phyloP scores from a whole-genome alignment of 2,329 filamentous ascomycete genomes.

The Sarocladiaceae sp. region DNA sequence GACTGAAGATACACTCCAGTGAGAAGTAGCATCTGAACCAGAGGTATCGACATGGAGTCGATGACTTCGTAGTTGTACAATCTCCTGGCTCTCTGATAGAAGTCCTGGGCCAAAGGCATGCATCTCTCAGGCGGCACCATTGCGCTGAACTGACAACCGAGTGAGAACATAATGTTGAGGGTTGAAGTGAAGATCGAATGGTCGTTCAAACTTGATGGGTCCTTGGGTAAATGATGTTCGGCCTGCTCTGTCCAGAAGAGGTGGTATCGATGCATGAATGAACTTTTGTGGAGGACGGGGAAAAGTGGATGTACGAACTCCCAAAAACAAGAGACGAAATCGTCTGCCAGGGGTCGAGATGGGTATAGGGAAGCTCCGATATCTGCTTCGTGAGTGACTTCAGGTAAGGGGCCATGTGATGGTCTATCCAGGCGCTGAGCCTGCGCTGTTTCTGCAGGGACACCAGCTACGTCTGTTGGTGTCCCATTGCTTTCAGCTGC shows the following conservation, averaged over 20 bases:
- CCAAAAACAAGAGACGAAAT: constrained; percentile 3
- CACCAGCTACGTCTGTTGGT: not conserved
- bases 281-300: not conserved
- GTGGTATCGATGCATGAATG: constrained; percentile 7
- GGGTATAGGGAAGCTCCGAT: not conserved
- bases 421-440: not conserved
- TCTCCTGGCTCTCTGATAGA: constrained; percentile 28
- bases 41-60: constrained; percentile 28
- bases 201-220: not conserved
- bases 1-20: constrained; percentile 34
- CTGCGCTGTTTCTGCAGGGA: not conserved
- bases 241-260: constrained; percentile 3
- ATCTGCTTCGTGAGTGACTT: not conserved
- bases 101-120: constrained; percentile 19
- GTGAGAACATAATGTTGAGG: constrained; percentile 37
- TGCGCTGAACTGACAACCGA: constrained; percentile 31
- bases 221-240: not conserved
- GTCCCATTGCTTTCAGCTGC: not conserved
- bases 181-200: constrained; percentile 16
- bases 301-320: constrained; percentile 7
- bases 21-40: constrained; percentile 36
- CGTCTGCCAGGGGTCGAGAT: not conserved
- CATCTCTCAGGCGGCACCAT: not conserved
- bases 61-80: constrained; percentile 28
- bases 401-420: not conserved